Base-by-base conservation (phyloP, 345 rosid species). In the Carallia brachiata region DNA sequence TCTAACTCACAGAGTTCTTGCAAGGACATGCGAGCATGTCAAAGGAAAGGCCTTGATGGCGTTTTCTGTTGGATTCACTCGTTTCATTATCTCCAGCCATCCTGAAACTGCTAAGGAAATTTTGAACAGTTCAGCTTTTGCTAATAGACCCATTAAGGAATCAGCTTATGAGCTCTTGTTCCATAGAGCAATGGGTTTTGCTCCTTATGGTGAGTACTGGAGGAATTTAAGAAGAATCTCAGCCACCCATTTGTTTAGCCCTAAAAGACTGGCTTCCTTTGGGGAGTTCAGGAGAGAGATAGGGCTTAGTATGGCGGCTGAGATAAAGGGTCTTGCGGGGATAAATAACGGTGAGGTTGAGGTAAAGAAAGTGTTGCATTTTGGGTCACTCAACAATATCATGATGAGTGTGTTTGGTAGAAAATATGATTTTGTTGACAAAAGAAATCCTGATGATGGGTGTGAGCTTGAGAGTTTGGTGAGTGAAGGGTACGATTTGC, bases 161-260 rank as follows among this genome's bases (percentile, higher is more conserved):
- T 93, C 93, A 0, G 97, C 97, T 23, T 93, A 89, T 61, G 91
- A 85, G 79, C 87, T 93, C 3, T 71, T 93, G 32, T 93, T 90
- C 47, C 86, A 90, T 57, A 84, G 96, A 50, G 96, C 97, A 27
- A 93, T 90, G 84, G 98, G 96, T 7, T 93, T 93, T 60, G 93
- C 98, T 52, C 91, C 90, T 0, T 90, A 64, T 59, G 96, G 97
- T 1, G 91, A 86, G 66, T 90, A 93, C 68, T 93, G 97, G 97
- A 85, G 97, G 76, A 90, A 86, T 55, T 74, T 90, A 31, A 88
- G 98, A 78, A 80, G 96, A 62, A 87, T 90, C 78, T 87, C 97
- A 4, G 64, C 89, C 0, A 89, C 97, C 47, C 88, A 90, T 81
- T 81, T 93, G 73, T 93, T 93, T 69, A 88, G 93, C 65, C 98